phyloP scores from a whole-genome alignment of 208 protist species.

The Phytomonas francai region DNA sequence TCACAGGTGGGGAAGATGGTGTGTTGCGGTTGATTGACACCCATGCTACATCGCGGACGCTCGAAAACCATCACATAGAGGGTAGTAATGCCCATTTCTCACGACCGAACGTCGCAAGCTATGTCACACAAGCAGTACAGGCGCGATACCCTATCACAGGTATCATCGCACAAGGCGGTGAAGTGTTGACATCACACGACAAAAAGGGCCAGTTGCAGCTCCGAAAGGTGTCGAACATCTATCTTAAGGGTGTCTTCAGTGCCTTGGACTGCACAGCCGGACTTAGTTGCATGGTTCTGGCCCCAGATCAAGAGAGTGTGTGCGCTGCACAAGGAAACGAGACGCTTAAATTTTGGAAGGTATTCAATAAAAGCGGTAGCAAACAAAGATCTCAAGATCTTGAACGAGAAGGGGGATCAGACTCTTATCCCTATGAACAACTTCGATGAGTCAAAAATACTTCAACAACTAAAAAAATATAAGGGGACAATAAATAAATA shows the following conservation, averaged over 20 bases:
- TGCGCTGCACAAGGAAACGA: slow-evolving; percentile 73
- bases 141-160: slow-evolving; percentile 54
- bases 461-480: slow-evolving; percentile 5
- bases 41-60: slow-evolving; percentile 32
- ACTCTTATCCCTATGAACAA: slow-evolving; percentile 23
- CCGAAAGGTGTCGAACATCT: slow-evolving; percentile 46
- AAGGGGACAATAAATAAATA: not conserved
- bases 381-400: not conserved
- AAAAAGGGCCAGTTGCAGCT: slow-evolving; percentile 67
- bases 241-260: slow-evolving; percentile 50
- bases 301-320: slow-evolving; percentile 54
- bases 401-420: not conserved
- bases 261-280: slow-evolving; percentile 35
- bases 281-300: slow-evolving; percentile 53
- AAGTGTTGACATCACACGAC: slow-evolving; percentile 57
- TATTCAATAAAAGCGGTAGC: slow-evolving; percentile 29
- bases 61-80: slow-evolving; percentile 11
- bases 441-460: slow-evolving; percentile 17
- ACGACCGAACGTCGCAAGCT: slow-evolving; percentile 12
- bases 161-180: slow-evolving; percentile 30
- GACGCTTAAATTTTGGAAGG: slow-evolving; percentile 79
- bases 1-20: slow-evolving; percentile 65
- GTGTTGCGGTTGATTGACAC: slow-evolving; percentile 70
- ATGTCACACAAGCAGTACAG: slow-evolving; percentile 47
- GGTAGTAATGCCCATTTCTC: slow-evolving; percentile 12